Evolutionary conservation across 2,329 filamentous ascomycete species (phyloP).

Genomic region (Talaromyces islandicus): DNA sequence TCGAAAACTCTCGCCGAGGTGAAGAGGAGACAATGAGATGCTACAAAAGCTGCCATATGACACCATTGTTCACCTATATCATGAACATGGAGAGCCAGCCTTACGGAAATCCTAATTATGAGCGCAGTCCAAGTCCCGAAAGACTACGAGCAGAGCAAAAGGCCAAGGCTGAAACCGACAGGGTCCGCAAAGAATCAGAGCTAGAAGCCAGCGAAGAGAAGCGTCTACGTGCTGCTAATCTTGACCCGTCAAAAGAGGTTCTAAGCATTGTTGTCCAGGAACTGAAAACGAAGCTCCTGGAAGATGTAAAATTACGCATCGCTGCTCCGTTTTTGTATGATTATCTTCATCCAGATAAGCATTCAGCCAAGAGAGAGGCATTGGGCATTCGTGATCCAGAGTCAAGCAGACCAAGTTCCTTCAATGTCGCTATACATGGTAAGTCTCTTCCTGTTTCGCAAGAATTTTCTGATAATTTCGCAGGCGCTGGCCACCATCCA

Average conservation of each 20-base stretch:
- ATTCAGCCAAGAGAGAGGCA: slow-evolving; percentile 70
- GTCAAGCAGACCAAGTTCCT: slow-evolving; percentile 51
- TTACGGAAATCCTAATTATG: slow-evolving; percentile 60
- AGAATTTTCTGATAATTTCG: slow-evolving; percentile 37
- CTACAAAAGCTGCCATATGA: slow-evolving; percentile 70
- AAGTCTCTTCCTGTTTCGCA: slow-evolving; percentile 63
- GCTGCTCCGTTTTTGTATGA: slow-evolving; percentile 74
- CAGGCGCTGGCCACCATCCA: slow-evolving; percentile 38
- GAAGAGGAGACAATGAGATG: slow-evolving; percentile 77
- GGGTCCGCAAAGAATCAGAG: slow-evolving; percentile 66
- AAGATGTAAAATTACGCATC: slow-evolving; percentile 82
- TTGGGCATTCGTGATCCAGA: slow-evolving; percentile 69
- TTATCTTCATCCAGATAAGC: slow-evolving; percentile 75
- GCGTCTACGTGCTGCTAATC: slow-evolving; percentile 73
- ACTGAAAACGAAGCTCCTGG: slow-evolving; percentile 77
- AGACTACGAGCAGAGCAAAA: slow-evolving; percentile 42
- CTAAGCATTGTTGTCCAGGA: slow-evolving; percentile 72
- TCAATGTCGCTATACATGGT: slow-evolving; percentile 52
- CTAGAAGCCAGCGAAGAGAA: slow-evolving; percentile 86
- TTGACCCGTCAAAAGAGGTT: slow-evolving; percentile 86
- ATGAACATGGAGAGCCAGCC: slow-evolving; percentile 85
- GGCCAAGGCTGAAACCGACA: slow-evolving; percentile 61
- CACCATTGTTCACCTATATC: slow-evolving; percentile 81
- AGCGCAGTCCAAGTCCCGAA: slow-evolving; percentile 43
- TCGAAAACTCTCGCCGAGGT: slow-evolving; percentile 69